Conservation (phyloP, 345 rosid genomes). For the Ricinus communis region DNA sequence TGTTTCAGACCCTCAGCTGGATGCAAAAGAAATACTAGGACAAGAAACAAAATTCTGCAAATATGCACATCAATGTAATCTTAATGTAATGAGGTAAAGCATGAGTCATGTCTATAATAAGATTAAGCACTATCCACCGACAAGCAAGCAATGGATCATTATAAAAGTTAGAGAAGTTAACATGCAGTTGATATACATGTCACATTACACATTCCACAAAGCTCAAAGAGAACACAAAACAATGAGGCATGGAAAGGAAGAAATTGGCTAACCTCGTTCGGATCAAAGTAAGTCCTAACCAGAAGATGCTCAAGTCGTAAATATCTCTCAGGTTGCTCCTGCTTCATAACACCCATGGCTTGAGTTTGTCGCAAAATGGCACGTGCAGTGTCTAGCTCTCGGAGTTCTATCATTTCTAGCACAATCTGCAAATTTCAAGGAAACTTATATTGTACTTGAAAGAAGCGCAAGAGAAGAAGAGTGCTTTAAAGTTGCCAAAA, state of each 20-base stretch:
- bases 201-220: no score
- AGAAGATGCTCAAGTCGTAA: slow-evolving; percentile 90
- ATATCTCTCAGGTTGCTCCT: slow-evolving; percentile 97
- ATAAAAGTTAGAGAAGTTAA: background rate
- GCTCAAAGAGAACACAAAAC: no score
- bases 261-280: slow-evolving; percentile 68
- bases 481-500: background rate
- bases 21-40: background rate
- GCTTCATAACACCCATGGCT: slow-evolving; percentile 99
- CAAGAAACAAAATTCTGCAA: background rate
- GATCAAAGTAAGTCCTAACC: slow-evolving; percentile 93
- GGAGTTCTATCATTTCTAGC: slow-evolving; percentile 93
- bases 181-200: no score
- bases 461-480: no score
- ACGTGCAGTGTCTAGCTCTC: slow-evolving; percentile 93
- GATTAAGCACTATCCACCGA: background rate
- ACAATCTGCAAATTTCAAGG: slow-evolving; percentile 60
- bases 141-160: background rate
- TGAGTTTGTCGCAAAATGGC: slow-evolving; percentile 96
- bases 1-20: background rate
- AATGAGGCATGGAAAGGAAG: background rate
- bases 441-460: background rate
- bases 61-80: background rate
- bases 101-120: background rate
- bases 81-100: background rate